Evolutionary conservation across 352 stramenopile genomes (phyloP).

Genomic region (Globisporangium yorkense): DNA sequence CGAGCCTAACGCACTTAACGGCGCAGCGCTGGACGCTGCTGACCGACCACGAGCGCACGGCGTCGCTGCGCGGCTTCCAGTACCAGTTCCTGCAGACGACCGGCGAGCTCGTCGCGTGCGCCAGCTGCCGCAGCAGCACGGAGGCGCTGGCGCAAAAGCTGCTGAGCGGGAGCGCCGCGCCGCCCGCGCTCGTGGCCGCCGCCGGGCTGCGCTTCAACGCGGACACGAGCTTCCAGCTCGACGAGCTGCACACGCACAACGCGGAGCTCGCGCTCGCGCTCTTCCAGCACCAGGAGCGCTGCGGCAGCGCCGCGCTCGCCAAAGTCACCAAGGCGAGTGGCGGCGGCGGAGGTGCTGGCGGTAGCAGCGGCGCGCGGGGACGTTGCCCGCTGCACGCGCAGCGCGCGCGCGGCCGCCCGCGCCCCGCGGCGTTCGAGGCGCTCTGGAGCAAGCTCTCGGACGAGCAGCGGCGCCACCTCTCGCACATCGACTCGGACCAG

Average conservation of each 20-base stretch:
- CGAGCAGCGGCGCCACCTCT: slow-evolving; percentile 73
- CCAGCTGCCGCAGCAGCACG: slow-evolving; percentile 73
- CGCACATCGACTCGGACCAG: slow-evolving; percentile 84
- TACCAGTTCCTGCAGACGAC: slow-evolving; percentile 72
- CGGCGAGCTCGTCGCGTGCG: slow-evolving; percentile 63
- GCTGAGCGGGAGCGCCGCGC: slow-evolving; percentile 24
- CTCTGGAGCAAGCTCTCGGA: slow-evolving; percentile 75
- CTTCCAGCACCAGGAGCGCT: slow-evolving; percentile 79
- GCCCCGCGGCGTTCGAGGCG: slow-evolving; percentile 67
- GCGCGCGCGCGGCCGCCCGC: slow-evolving; percentile 56
- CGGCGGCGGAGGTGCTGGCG: slow-evolving; percentile 16
- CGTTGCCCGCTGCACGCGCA: slow-evolving; percentile 78
- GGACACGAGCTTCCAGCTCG: slow-evolving; percentile 57
- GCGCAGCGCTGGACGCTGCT: slow-evolving; percentile 70
- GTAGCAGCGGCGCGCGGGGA: slow-evolving; percentile 27
- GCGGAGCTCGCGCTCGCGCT: slow-evolving; percentile 62
- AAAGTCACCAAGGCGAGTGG: slow-evolving; percentile 34
- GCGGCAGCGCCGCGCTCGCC: slow-evolving; percentile 39
- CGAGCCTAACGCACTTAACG: not conserved
- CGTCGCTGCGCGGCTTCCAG: slow-evolving; percentile 54
- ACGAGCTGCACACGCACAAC: slow-evolving; percentile 57
- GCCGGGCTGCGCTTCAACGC: slow-evolving; percentile 55
- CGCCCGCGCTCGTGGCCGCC: slow-evolving; percentile 40
- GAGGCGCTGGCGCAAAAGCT: slow-evolving; percentile 74
- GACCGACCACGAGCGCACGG: slow-evolving; percentile 66